Base-by-base conservation (phyloP, 805 yeast species). In the Metschnikowia continentalis region DNA sequence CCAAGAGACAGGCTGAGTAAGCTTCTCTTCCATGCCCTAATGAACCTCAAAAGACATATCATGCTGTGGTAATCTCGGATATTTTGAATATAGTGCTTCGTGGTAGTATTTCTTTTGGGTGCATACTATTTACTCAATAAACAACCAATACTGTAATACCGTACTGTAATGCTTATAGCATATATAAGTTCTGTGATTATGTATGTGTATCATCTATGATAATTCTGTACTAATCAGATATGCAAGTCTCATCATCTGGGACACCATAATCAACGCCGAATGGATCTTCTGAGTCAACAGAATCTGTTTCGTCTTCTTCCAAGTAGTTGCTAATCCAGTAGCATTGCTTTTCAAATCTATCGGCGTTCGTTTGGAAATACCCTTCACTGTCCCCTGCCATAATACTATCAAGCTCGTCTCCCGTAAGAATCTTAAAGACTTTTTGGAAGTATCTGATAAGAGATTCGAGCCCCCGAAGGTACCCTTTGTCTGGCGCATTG, bases 1-100 rank as follows among this genome's bases (percentile, higher is more conserved):
- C 92, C 74, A 87, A 81, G 79, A 88, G 95, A 86, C 83, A 84
- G 78, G 86, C 90, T 76, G 95, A 88, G 74, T 87, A 87, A 70
- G 61, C 52, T 43, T 50, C 41, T 55, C 50, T 49, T 32, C 48
- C 50, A 54, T 42, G 53, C 54, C 59, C 55, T 54, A 54, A 58
- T 54, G 61, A 56, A 54, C 52, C 59, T 47, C 43, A 50, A 50
- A 54, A 57, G 55, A 54, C 50, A 41, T 48, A 48, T 53, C 60
- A 52, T 48, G 45, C 50, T 53, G 54, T 50, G 50, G 46, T 55
- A 50, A 56, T 57, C 55, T 50, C 52, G 58, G 46, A 49, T 56
- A 48, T 55, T 52, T 43, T 49, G 50, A 50, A 50, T 51, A 56
- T 56, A 54, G 55, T 56, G 60, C 45, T 50, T 50, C 53, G 59